phyloP scores from a whole-genome alignment of 2,329 filamentous ascomycete genomes.

The Endoconidiophora polonica region DNA sequence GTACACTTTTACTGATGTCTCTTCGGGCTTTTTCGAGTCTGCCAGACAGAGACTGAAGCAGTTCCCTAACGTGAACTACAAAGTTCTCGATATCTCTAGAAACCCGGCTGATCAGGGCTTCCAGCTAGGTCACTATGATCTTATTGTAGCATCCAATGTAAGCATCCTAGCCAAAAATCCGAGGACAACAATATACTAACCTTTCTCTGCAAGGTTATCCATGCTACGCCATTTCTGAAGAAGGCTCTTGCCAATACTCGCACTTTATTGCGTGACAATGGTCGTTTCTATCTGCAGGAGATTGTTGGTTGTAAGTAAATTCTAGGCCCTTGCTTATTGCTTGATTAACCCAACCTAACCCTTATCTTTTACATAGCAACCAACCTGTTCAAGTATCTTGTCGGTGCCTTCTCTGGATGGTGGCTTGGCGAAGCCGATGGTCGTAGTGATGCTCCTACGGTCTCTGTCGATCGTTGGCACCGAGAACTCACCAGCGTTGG shows the following conservation, averaged over 20 bases:
- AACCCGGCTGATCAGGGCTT: slow-evolving; percentile 14
- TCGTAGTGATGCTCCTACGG: not conserved
- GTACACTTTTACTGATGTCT: slow-evolving; percentile 28
- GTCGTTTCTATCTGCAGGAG: slow-evolving; percentile 18
- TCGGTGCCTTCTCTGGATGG: slow-evolving; percentile 17
- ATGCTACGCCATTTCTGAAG: slow-evolving; percentile 18
- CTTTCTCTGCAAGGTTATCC: slow-evolving; percentile 14
- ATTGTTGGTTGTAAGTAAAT: slow-evolving; percentile 11
- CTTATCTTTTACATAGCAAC: not conserved
- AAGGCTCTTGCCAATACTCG: slow-evolving; percentile 15
- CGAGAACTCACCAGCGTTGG: too few species aligned
- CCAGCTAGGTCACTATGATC: slow-evolving; percentile 14
- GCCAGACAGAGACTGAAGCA: slow-evolving; percentile 14
- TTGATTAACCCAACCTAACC: too few species aligned
- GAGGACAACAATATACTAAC: too few species aligned
- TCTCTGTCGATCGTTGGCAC: too few species aligned
- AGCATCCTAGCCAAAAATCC: too few species aligned
- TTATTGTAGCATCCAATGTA: slow-evolving; percentile 17
- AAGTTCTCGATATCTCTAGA: slow-evolving; percentile 16
- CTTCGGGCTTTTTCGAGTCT: slow-evolving; percentile 20
- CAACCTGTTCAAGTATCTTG: slow-evolving; percentile 10
- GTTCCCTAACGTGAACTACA: slow-evolving; percentile 14
- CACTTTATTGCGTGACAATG: slow-evolving; percentile 17
- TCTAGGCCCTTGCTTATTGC: too few species aligned
- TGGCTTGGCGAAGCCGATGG: slow-evolving; percentile 21